phyloP scores from a whole-genome alignment of 179 eudicot genomes.

The Corrigiola litoralis region DNA sequence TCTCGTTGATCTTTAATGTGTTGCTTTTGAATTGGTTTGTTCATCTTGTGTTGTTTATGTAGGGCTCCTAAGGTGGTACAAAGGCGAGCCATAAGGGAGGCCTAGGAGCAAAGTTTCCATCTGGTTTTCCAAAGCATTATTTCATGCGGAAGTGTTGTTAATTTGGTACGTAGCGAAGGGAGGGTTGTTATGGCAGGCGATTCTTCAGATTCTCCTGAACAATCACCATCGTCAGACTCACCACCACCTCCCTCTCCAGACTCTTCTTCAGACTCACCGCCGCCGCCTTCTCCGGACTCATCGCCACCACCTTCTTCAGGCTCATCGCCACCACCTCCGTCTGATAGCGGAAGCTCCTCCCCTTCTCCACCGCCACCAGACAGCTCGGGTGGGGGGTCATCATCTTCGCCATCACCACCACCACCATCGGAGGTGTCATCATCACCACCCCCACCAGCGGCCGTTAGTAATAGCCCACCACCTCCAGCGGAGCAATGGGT shows the following conservation, averaged over 20 bases:
- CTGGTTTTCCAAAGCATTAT: background rate
- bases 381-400: background rate
- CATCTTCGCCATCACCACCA: slow-evolving; percentile 12
- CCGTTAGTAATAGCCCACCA: background rate
- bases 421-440: slow-evolving; percentile 26
- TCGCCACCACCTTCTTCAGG: slow-evolving; percentile 16
- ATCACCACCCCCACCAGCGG: slow-evolving; percentile 9
- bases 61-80: slow-evolving; percentile 16
- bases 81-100: slow-evolving; percentile 23
- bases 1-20: background rate
- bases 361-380: slow-evolving; percentile 21
- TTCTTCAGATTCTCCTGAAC: slow-evolving; percentile 17
- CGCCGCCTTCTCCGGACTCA: slow-evolving; percentile 5
- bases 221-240: slow-evolving; percentile 12
- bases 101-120: slow-evolving; percentile 12
- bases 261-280: background rate
- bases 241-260: slow-evolving; percentile 15
- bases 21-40: background rate
- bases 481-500: slow-evolving; percentile 4
- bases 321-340: background rate
- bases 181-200: slow-evolving; percentile 19
- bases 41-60: too few relatives aligned
- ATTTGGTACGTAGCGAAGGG: background rate
- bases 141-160: slow-evolving; percentile 14
- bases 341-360: background rate